Evolutionary conservation across 108 stramenopile genomes (phyloP).

Genomic region (Cyclotella kingstonii): DNA sequence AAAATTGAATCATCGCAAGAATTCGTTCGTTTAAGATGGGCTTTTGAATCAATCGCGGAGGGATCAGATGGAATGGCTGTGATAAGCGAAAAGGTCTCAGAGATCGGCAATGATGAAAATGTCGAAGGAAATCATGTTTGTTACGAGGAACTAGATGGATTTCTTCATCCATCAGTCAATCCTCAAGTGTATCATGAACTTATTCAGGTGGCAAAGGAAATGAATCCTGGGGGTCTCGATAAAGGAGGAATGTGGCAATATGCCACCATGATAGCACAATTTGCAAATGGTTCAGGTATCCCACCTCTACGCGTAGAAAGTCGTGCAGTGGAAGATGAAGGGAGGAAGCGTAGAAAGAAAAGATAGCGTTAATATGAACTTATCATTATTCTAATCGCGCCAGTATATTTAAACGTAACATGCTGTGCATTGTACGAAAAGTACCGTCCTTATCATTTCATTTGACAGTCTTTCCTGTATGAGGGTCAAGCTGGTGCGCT

Average conservation of each 20-base stretch:
- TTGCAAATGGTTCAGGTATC: conserved; percentile 11
- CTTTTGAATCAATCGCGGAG: conserved; percentile 34
- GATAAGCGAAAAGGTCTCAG: not conserved
- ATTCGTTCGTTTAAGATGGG: conserved; percentile 23
- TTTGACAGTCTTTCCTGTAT: conserved; percentile 44
- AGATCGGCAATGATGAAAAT: not conserved
- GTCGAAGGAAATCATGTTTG: not conserved
- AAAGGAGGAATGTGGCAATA: conserved; percentile 44
- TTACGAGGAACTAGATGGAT: conserved; percentile 1
- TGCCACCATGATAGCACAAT: conserved; percentile 26
- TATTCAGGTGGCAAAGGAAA: conserved; percentile 20
- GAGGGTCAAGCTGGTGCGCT: conserved; percentile 68
- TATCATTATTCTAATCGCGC: too few species aligned
- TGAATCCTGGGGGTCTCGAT: conserved; percentile 41
- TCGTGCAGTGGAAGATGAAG: conserved; percentile 2
- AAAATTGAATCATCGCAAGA: not conserved
- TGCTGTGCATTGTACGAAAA: too few species aligned
- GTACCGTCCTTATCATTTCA: too few species aligned
- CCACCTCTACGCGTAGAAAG: conserved; percentile 29
- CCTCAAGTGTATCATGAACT: conserved; percentile 34
- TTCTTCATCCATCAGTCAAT: conserved; percentile 36
- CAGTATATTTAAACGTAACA: too few species aligned
- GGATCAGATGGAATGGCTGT: conserved; percentile 24
- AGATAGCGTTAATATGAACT: too few species aligned
- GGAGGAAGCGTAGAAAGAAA: not conserved